A percentile compares a stretch with the other conserved stretches of the same genome.
Evolutionary conservation across 805 yeast species (phyloP).

Genomic region (Yamadazyma takamatsuzukensis): DNA sequence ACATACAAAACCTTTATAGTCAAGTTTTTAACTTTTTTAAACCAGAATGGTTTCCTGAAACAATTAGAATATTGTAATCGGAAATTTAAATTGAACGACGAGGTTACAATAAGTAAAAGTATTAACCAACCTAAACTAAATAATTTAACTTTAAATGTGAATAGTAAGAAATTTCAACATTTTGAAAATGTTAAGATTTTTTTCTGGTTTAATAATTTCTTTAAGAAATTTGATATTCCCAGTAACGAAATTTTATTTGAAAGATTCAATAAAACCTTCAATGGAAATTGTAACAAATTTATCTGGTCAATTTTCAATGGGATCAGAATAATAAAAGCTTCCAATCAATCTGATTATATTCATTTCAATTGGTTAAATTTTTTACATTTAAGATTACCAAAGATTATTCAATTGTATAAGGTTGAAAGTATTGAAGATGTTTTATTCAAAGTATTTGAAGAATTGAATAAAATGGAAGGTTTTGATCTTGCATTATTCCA

Average conservation of each 20-base stretch:
- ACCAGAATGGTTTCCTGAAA: slow-evolving; percentile 7
- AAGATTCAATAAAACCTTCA: slow-evolving; percentile 6
- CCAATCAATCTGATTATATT: slow-evolving; percentile 21
- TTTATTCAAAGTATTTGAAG: slow-evolving; percentile 8
- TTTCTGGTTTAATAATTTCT: slow-evolving; percentile 10
- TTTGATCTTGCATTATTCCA: slow-evolving; percentile 15
- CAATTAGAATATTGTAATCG: slow-evolving; percentile 13
- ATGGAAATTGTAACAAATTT: slow-evolving; percentile 10
- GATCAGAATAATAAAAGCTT: slow-evolving; percentile 4
- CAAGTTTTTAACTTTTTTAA: slow-evolving; percentile 7
- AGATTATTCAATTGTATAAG: slow-evolving; percentile 18
- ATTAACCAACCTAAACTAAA: slow-evolving; percentile 8
- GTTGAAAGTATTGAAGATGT: slow-evolving; percentile 13
- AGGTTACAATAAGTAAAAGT: slow-evolving; percentile 3
- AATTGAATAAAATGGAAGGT: slow-evolving; percentile 1
- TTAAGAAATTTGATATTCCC: slow-evolving; percentile 7
- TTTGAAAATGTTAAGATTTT: slow-evolving; percentile 13
- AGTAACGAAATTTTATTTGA: slow-evolving; percentile 7
- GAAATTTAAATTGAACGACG: slow-evolving; percentile 1
- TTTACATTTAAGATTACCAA: slow-evolving; percentile 26
- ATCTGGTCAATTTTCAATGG: slow-evolving; percentile 10
- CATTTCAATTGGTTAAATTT: slow-evolving; percentile 34
- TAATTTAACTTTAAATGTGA: slow-evolving; percentile 9
- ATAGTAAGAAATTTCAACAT: slow-evolving; percentile 9
- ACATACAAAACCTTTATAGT: slow-evolving; percentile 6